phyloP scores from a whole-genome alignment of 2,329 filamentous ascomycete species.

The Fusarium keratoplasticum region DNA sequence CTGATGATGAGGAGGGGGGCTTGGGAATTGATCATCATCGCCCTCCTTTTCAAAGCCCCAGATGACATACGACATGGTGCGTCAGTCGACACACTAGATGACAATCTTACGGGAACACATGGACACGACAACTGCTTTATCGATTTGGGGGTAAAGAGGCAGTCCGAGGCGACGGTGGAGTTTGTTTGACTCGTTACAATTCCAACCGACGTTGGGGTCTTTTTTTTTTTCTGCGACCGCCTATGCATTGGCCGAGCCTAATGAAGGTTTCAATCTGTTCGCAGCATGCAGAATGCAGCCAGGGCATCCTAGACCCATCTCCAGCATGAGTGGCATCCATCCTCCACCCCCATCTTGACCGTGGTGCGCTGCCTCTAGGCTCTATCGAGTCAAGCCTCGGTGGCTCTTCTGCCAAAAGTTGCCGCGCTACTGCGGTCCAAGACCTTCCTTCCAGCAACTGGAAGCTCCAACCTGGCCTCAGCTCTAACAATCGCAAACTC shows the following conservation, averaged over 20 bases:
- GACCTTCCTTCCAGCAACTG: slow-evolving; percentile 42
- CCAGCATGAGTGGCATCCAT: slow-evolving; percentile 9
- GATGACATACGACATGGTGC: slow-evolving; percentile 33
- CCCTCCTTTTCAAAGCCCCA: slow-evolving; percentile 23
- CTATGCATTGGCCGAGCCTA: slow-evolving; percentile 7
- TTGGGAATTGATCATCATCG: slow-evolving; percentile 28
- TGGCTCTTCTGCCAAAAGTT: slow-evolving; percentile 23
- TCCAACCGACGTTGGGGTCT: neutral
- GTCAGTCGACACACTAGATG: slow-evolving; percentile 26
- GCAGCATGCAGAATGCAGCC: slow-evolving; percentile 31
- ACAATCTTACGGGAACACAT: slow-evolving; percentile 18
- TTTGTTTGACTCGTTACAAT: slow-evolving; percentile 11
- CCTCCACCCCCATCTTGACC: slow-evolving; percentile 9
- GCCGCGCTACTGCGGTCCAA: slow-evolving; percentile 39
- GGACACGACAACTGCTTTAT: slow-evolving; percentile 1
- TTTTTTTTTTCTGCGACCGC: neutral
- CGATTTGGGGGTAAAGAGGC: slow-evolving; percentile 11
- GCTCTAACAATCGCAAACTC: slow-evolving; percentile 3
- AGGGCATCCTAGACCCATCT: slow-evolving; percentile 28
- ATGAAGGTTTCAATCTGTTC: slow-evolving; percentile 32
- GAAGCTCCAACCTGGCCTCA: slow-evolving; percentile 36
- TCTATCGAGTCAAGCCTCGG: slow-evolving; percentile 38
- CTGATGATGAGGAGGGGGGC: slow-evolving; percentile 23
- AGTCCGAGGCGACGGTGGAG: slow-evolving; percentile 6
- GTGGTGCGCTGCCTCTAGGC: slow-evolving; percentile 20